These are phyloP conservation scores for Alternaria brassicae DNA, from an alignment of 2,329 filamentous ascomycete genomes.

Conservation along the genomic window DNA sequence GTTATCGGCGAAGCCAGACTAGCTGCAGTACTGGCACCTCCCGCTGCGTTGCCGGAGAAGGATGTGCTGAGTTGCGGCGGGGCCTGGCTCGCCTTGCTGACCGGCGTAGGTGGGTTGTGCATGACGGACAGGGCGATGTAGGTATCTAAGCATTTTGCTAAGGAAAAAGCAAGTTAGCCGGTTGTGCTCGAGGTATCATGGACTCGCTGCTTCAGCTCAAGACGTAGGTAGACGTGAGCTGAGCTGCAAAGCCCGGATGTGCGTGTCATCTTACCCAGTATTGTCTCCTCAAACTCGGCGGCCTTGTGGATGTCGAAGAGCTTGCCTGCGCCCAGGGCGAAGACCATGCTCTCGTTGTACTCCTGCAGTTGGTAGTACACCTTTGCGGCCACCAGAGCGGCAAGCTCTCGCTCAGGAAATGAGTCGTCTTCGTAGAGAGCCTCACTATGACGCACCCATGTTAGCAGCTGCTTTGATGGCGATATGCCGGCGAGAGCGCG, in stretches of 20 bases:
- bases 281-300: conserved; percentile 97
- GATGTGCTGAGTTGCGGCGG: conserved; percentile 78
- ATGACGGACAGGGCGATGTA: conserved; percentile 83
- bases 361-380: conserved; percentile 99
- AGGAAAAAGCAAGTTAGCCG: conserved; percentile 24
- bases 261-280: conserved; percentile 70
- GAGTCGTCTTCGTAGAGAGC: conserved; percentile 95
- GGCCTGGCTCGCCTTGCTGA: conserved; percentile 57
- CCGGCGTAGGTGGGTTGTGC: conserved; percentile 60
- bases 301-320: conserved; percentile 91
- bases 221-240: background rate
- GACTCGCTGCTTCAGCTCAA: background rate
- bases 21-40: conserved; percentile 70
- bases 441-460: conserved; percentile 68
- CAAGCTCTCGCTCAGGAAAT: conserved; percentile 92
- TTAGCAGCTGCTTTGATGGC: conserved; percentile 31
- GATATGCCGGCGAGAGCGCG: background rate
- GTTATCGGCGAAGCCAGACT: conserved; percentile 85
- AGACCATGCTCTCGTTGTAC: conserved; percentile 99
- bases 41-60: conserved; percentile 72
- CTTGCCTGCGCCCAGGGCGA: conserved; percentile 92
- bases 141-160: conserved; percentile 93
- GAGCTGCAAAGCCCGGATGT: background rate
- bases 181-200: background rate
- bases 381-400: conserved; percentile 93